Evolutionary conservation across 495 filamentous ascomycete species (phyloP), one percentile per base, ranked within the genome.

Genomic region (Neurospora sp.): DNA sequence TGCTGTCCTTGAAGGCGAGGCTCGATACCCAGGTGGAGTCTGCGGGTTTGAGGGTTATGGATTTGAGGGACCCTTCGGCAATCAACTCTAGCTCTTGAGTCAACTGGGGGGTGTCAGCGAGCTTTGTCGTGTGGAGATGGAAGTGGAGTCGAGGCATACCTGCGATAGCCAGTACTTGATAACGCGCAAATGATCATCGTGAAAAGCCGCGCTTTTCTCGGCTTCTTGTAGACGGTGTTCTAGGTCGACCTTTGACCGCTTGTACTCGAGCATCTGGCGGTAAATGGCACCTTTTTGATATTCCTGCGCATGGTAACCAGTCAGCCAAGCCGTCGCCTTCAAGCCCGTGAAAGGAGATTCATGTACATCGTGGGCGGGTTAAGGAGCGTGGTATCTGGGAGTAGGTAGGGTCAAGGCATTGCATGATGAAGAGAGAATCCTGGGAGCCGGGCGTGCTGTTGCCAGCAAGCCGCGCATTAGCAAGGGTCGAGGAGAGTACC

Each of bases 251-350:
- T 92, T 93, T 78, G 98, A 93, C 68, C 96, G 88, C 82, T 97
- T 98, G 80, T 94, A 97, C 81, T 98, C 96, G 76, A 92, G 90
- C 95, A 99, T 97, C 79, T 98, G 95, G 39, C 96, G 93, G 79
- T 92, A 90, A 78, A 99, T 98, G 73, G 96, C 96, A 86, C 97
- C 96, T 82, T 99, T 99, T 84, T 97, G 94, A 79, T 93, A 98
- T 76, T 91, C 89, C 96, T 99, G 80, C 72, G 69, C 73, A 31
- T 37, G 31, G 42, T 71, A 70, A 40, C 69, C 73, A 40, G 80
- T 82, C 78, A 81, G 78, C 78, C 80, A 79, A 78, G 72, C 75
- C 76, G 75, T 72, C 73, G 73, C 73, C 72, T 71, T 70, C 71
- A 66, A 38, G 40, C 70, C 77, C 70, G 75, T 73, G 68, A 73